A percentile compares a stretch with the other conserved stretches of the same genome.
Conservation (phyloP, 2,329 filamentous ascomycete genomes). For the Dothidotthia symphoricarpi region DNA sequence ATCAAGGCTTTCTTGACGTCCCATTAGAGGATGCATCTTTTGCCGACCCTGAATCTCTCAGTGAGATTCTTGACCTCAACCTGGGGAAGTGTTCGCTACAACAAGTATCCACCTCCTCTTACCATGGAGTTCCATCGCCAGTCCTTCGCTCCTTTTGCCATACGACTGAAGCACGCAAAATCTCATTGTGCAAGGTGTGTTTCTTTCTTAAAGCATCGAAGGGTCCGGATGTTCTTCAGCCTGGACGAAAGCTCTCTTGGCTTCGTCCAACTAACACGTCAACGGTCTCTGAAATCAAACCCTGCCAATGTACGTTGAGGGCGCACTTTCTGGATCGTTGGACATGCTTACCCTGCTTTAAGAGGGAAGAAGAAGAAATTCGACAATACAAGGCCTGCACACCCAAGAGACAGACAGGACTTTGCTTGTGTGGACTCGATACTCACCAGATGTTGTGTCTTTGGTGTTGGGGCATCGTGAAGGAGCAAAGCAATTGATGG, state of each 20-base stretch:
- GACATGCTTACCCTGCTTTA: no score
- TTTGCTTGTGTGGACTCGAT: no score
- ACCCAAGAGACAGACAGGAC: no score
- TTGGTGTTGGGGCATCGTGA: no score
- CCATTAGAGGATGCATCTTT: constrained; percentile 20
- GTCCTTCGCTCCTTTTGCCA: constrained; percentile 27
- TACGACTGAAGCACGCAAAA: constrained; percentile 21
- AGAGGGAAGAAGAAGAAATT: no score
- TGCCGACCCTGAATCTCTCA: constrained; percentile 24
- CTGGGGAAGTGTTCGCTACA: constrained; percentile 21
- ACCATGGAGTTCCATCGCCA: constrained; percentile 25
- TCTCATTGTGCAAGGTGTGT: constrained; percentile 11
- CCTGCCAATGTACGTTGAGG: no score
- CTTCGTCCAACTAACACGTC: neutral
- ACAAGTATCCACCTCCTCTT: constrained; percentile 19
- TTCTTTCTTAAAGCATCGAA: constrained; percentile 1
- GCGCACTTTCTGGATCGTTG: no score
- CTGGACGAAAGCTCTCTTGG: constrained; percentile 3
- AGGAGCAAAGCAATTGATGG: no score
- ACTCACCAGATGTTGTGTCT: no score
- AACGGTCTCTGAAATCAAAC: no score
- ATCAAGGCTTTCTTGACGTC: constrained; percentile 33
- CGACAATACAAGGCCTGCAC: no score
- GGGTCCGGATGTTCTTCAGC: constrained; percentile 1
- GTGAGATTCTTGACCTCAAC: constrained; percentile 26